A percentile compares a stretch with the other conserved stretches of the same genome.
phyloP scores from a whole-genome alignment of 345 rosid genomes.

The Arabis alpina region DNA sequence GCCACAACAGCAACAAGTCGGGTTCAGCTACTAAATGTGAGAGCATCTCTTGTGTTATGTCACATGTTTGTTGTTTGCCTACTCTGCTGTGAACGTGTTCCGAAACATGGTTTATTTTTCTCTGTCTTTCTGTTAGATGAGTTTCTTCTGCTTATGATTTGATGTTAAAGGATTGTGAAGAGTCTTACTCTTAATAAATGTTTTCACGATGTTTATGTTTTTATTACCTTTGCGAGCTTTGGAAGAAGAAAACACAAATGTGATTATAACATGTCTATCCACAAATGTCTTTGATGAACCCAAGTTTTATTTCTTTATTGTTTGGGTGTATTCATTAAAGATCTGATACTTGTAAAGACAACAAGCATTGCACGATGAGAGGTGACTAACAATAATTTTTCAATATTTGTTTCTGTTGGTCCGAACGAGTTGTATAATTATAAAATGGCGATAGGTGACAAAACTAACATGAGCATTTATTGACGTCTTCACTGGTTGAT shows the following conservation, averaged over 20 bases:
- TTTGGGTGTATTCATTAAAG: too few relatives aligned
- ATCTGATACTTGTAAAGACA: too few relatives aligned
- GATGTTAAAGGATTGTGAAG: slow-evolving; percentile 27
- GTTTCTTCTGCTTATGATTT: slow-evolving; percentile 15
- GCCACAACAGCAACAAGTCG: slow-evolving; percentile 62
- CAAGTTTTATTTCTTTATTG: too few relatives aligned
- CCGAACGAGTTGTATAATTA: too few relatives aligned
- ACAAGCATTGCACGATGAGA: too few relatives aligned
- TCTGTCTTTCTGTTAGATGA: slow-evolving; percentile 2
- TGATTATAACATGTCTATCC: background rate
- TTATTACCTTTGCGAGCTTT: slow-evolving; percentile 18
- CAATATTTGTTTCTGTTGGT: too few relatives aligned
- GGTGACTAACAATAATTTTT: too few relatives aligned
- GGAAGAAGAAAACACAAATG: background rate
- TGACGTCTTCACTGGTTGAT: too few relatives aligned
- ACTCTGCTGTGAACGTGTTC: slow-evolving; percentile 25
- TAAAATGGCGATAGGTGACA: too few relatives aligned
- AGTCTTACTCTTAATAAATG: slow-evolving; percentile 31
- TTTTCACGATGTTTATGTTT: slow-evolving; percentile 21
- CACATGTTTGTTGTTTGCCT: slow-evolving; percentile 29
- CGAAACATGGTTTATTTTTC: slow-evolving; percentile 6
- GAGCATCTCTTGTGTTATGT: slow-evolving; percentile 16
- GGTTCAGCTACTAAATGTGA: slow-evolving; percentile 54
- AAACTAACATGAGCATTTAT: too few relatives aligned
- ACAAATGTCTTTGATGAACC: too few relatives aligned